Conservation (phyloP, 805 yeast species). For the Pichia exigua region DNA sequence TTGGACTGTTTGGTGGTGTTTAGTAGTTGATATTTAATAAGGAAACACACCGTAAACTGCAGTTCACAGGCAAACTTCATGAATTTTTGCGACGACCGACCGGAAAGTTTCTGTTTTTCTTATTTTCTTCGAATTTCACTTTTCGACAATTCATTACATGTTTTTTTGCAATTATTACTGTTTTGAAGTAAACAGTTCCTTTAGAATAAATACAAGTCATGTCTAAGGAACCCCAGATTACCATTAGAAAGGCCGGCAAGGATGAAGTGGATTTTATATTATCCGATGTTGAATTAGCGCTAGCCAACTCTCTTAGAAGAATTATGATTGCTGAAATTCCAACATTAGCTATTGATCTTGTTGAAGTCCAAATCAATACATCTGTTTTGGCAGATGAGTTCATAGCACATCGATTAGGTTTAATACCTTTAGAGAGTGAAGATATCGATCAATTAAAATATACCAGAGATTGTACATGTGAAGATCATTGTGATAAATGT, state of each 20-base stretch:
- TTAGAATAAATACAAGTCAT: neutral
- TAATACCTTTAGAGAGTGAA: slow-evolving; percentile 78
- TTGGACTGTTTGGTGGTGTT: neutral
- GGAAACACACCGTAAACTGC: too few species aligned
- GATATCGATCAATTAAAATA: slow-evolving; percentile 80
- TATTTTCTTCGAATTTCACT: neutral
- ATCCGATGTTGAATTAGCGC: slow-evolving; percentile 77
- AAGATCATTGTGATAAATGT: slow-evolving; percentile 93
- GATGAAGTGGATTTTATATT: slow-evolving; percentile 89
- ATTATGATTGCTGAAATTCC: slow-evolving; percentile 95
- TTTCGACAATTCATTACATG: neutral
- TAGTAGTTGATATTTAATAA: too few species aligned
- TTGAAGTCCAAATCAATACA: slow-evolving; percentile 87
- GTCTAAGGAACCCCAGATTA: slow-evolving; percentile 63
- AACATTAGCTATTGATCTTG: slow-evolving; percentile 91
- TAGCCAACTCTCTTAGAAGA: slow-evolving; percentile 89
- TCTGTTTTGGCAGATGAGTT: slow-evolving; percentile 96
- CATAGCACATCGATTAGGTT: slow-evolving; percentile 87
- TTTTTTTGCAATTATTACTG: neutral
- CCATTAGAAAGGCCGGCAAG: slow-evolving; percentile 75
- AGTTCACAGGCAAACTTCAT: neutral
- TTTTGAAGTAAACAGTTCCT: too few species aligned
- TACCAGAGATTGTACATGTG: slow-evolving; percentile 95
- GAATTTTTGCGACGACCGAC: neutral
- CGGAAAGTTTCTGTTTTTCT: neutral